Evolutionary conservation across 257 asterid genomes (phyloP).

Genomic region (Primulina eburnea): DNA sequence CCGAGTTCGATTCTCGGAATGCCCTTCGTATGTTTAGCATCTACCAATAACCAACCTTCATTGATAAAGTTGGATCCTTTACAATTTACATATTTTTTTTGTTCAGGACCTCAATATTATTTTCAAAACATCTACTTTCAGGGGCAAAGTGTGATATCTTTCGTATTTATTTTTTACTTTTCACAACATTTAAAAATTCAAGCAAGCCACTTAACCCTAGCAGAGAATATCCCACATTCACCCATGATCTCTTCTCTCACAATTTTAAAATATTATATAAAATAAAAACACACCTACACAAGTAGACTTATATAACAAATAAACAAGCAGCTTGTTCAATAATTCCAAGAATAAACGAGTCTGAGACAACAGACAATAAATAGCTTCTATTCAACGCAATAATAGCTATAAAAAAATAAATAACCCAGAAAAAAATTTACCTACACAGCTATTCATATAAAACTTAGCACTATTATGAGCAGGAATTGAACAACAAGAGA

Average conservation of each 20-base stretch:
- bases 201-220: constrained; percentile 18
- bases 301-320: too few species aligned
- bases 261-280: neutral
- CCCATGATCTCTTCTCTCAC: neutral
- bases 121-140: neutral
- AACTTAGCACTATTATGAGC: neutral
- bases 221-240: constrained; percentile 12
- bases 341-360: neutral
- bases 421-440: neutral
- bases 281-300: neutral
- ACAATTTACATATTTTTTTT: neutral
- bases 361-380: neutral
- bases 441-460: neutral
- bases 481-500: neutral
- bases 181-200: neutral
- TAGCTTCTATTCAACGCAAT: neutral
- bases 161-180: too few species aligned
- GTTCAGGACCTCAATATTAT: neutral
- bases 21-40: constrained; percentile 44
- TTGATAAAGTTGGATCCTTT: neutral
- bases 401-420: neutral
- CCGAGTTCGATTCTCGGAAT: constrained; percentile 72
- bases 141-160: neutral
- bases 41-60: too few species aligned
- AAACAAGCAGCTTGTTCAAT: neutral